phyloP scores from a whole-genome alignment of 2,329 filamentous ascomycete species.

The Didymella pomorum region DNA sequence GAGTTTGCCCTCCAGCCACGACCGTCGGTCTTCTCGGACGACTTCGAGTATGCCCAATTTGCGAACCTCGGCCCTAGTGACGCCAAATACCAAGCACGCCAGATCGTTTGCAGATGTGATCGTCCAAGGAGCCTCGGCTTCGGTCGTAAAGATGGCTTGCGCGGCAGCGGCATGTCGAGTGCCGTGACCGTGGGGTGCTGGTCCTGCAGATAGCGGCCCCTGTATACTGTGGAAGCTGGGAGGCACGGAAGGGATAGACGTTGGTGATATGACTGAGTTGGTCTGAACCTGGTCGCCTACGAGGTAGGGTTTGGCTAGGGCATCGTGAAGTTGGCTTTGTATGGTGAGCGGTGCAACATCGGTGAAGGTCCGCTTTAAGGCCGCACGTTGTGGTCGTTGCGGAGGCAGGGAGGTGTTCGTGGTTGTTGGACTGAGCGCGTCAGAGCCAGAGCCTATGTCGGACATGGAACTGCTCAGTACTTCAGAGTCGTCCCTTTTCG shows the following conservation, averaged over 20 bases:
- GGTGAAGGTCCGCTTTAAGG: slow-evolving; percentile 85
- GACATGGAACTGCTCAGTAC: slow-evolving; percentile 29
- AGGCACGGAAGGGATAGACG: slow-evolving; percentile 52
- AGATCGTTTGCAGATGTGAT: slow-evolving; percentile 96
- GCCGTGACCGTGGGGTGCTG: slow-evolving; percentile 78
- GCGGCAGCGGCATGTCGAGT: slow-evolving; percentile 90
- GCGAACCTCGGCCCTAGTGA: slow-evolving; percentile 92
- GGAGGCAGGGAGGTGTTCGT: slow-evolving; percentile 33
- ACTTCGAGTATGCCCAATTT: slow-evolving; percentile 96
- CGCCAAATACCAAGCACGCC: slow-evolving; percentile 97
- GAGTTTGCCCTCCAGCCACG: slow-evolving; percentile 89
- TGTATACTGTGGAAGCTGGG: slow-evolving; percentile 42
- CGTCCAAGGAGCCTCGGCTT: slow-evolving; percentile 88
- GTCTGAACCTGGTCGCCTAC: slow-evolving; percentile 58
- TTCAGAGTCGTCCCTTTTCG: slow-evolving; percentile 24
- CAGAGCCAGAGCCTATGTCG: slow-evolving; percentile 31
- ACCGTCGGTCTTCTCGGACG: slow-evolving; percentile 84
- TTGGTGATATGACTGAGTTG: slow-evolving; percentile 57
- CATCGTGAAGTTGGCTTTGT: slow-evolving; percentile 85
- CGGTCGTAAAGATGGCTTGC: slow-evolving; percentile 98
- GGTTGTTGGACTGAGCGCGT: slow-evolving; percentile 28
- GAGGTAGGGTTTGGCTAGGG: slow-evolving; percentile 81
- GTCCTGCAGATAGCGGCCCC: slow-evolving; percentile 49
- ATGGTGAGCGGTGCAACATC: slow-evolving; percentile 78
- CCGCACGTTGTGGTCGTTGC: slow-evolving; percentile 59